Percentiles rank a stretch among this genome's conserved stretches.
Evolutionary conservation across 2,329 filamentous ascomycete genomes (phyloP).

Genomic region (Penicillium sp.): DNA sequence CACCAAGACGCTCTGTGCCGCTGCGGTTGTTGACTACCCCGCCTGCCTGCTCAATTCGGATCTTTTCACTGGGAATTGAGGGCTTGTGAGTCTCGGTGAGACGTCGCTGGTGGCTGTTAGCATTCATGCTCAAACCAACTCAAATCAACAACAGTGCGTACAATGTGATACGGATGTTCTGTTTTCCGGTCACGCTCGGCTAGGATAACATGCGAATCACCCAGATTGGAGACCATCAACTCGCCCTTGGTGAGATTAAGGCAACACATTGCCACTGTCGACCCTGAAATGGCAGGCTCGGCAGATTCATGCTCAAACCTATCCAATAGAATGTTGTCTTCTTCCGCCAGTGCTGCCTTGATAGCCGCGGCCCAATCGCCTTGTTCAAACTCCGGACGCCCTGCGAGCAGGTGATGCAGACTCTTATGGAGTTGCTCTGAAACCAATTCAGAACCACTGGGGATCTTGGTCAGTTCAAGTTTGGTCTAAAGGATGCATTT

Average conservation of each 20-base stretch:
- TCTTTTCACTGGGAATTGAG: conserved; percentile 26
- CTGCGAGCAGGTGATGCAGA: conserved; percentile 27
- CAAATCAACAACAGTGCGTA: conserved; percentile 5
- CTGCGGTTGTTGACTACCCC: conserved; percentile 26
- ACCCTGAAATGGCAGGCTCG: conserved; percentile 32
- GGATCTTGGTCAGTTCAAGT: not conserved
- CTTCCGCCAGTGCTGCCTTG: conserved; percentile 28
- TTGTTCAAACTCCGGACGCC: conserved; percentile 30
- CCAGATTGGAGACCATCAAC: conserved; percentile 34
- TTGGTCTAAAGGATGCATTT: not conserved
- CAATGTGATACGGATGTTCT: conserved; percentile 27
- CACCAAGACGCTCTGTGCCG: conserved; percentile 33
- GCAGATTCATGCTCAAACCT: conserved; percentile 25
- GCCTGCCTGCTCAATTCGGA: conserved; percentile 34
- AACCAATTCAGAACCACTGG: conserved; percentile 33
- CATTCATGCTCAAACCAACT: not conserved
- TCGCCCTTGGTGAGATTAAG: conserved; percentile 34
- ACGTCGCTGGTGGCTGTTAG: conserved; percentile 26
- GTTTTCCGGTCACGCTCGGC: conserved; percentile 31
- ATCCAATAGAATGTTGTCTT: conserved; percentile 31
- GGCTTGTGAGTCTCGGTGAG: conserved; percentile 36
- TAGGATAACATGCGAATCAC: conserved; percentile 37
- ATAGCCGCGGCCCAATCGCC: conserved; percentile 34
- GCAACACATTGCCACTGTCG: conserved; percentile 36
- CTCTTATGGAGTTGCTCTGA: conserved; percentile 33